These are phyloP conservation scores for Citrullus amarus DNA, from an alignment of 306 rosid species.

Conservation along the genomic window DNA sequence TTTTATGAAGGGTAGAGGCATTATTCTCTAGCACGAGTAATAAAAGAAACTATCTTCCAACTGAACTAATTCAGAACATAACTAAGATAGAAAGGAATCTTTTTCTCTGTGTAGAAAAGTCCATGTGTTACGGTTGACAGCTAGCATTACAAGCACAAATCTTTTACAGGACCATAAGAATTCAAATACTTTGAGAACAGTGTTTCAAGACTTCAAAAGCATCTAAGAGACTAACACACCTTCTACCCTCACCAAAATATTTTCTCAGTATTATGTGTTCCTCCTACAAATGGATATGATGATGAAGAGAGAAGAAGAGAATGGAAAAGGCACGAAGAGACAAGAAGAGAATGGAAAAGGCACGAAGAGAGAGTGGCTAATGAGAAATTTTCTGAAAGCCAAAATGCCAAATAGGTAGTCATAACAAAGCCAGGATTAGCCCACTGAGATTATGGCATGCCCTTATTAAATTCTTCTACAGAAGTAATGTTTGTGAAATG, in stretches of 20 bases:
- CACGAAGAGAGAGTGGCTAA: background rate
- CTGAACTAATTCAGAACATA: background rate
- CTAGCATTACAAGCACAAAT: background rate
- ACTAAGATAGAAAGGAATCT: background rate
- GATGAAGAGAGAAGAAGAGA: background rate
- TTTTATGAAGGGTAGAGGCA: slow-evolving; percentile 5
- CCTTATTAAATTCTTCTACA: background rate
- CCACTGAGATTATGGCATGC: background rate
- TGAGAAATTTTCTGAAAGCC: background rate
- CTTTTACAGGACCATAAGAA: background rate
- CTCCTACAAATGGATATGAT: background rate
- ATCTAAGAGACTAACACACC: background rate
- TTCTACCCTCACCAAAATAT: background rate
- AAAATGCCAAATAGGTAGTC: background rate
- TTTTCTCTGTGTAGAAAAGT: background rate
- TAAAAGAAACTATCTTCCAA: background rate
- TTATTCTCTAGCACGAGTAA: background rate
- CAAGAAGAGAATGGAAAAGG: background rate
- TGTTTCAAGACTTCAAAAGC: background rate
- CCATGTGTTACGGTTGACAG: background rate
- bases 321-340: background rate
- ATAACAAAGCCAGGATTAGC: background rate
- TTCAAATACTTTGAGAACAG: background rate
- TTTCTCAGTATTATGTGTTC: background rate
- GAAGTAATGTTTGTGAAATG: background rate